Base-by-base conservation (phyloP, 2,329 filamentous ascomycete genomes). In the Sclerotinia subarctica region DNA sequence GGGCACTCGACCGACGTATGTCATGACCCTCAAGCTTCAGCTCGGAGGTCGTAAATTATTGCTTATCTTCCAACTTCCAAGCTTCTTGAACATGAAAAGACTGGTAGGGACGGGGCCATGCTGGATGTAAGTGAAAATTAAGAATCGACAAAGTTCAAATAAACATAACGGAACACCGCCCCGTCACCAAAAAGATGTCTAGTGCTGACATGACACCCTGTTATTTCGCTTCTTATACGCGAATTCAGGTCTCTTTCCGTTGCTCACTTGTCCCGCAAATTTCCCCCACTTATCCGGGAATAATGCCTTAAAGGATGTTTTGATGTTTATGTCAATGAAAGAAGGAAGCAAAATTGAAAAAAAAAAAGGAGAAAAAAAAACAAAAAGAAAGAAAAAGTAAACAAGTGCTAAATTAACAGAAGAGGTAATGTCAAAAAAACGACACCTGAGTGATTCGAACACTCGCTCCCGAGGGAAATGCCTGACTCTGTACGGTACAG, bases 371-470 rank as follows among this genome's bases (percentile, higher is more conserved):
- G n/a, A 5, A 5, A 35, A 38, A 13, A 4, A 38, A 13, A 21
- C 13, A 5, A 5, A 35, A 38, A 13, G 1, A 38, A 13, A 21
- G 13, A 26, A 13, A 21, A 21, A 26, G n/a, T 26, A 21, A n/a
- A 4, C 13, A 6, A 35, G 1, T 35, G 8, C 35, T 19, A 15
- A 58, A 13, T 0, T 2, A 46, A 46, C 2, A 29, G 2, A 57
- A 42, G 5, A 29, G n/a, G 15, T 5, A 10, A 17, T 24, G 5
- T 1, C 1, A n/a, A n/a, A n/a, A n/a, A 62, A 38, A 49, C 21
- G 58, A 62, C 58, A 62, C 58, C 58, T 62, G 44, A 32, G 58
- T 62, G 58, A 62, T 62, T 62, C 58, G 58, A 62, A 62, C 58
- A 62, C 58, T 32, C 44, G 58, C 58, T 62, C 58, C 58, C 58